These are phyloP conservation scores for Lojkania enalia DNA, from an alignment of 2,329 filamentous ascomycete species.

Conservation along the genomic window DNA sequence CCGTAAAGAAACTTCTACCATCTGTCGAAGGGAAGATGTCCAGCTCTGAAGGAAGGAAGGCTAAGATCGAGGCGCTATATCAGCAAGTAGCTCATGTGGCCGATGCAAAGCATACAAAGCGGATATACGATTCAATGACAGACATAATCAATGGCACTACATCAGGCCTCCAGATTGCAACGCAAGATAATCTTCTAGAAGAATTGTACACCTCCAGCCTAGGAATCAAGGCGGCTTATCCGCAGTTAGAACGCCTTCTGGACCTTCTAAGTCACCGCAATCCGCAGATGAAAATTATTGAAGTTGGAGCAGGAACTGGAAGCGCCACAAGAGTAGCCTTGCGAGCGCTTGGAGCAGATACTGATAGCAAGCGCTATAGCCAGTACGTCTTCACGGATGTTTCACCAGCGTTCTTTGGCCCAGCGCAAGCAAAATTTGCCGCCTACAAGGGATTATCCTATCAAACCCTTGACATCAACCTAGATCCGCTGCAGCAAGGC, in stretches of 20 bases:
- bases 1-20: too few relatives aligned
- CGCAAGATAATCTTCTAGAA: too few relatives aligned
- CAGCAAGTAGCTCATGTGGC: slow-evolving; percentile 1
- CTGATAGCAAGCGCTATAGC: slow-evolving; percentile 11
- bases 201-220: slow-evolving; percentile 17
- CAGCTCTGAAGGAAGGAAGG: background rate
- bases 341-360: slow-evolving; percentile 4
- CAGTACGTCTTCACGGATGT: slow-evolving; percentile 24
- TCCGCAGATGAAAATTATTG: slow-evolving; percentile 38
- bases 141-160: too few relatives aligned
- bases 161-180: too few relatives aligned
- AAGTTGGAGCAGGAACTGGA: slow-evolving; percentile 27
- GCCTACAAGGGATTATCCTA: slow-evolving; percentile 7
- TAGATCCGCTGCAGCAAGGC: slow-evolving; percentile 14
- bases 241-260: slow-evolving; percentile 26
- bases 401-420: slow-evolving; percentile 10
- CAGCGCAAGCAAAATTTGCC: slow-evolving; percentile 8
- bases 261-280: slow-evolving; percentile 44
- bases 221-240: slow-evolving; percentile 13
- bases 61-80: background rate
- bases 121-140: too few relatives aligned
- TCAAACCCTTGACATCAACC: slow-evolving; percentile 19
- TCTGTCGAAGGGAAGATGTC: background rate
- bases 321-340: background rate
- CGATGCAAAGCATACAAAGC: too few relatives aligned